Evolutionary conservation across 2,329 filamentous ascomycete genomes (phyloP), one percentile per base, ranked within the genome.

Genomic region (Ceratocystis destructans): DNA sequence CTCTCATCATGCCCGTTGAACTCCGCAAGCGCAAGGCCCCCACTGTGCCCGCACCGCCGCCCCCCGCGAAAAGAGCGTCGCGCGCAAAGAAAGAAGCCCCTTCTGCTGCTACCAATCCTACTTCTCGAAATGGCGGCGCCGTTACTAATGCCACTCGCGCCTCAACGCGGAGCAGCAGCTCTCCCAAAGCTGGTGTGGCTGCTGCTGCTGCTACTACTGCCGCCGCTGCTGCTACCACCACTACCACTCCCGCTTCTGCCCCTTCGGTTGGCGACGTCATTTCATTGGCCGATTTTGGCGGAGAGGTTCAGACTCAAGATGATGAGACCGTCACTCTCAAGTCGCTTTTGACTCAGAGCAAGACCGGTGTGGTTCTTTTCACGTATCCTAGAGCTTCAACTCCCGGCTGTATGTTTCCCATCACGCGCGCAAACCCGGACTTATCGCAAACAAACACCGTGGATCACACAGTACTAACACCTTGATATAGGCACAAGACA

Each of bases 381-480:
- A 96, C 92, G 41, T 97, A 97, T 74, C 94, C 94, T 68, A 95
- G 89, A 78, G 94, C 94, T 12, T 94, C 88, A 33, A 99, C 94
- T 25, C 90, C 90, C 46, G 93, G 93, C 69, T 97, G 93, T 96
- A 85, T 83, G 90, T 74, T 41, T 44, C 28, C 25, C 66, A 44
- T 50, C 37, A 20, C 25, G 15, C 25, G 48, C 48, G 20, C 48
- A 53, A 12, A 53, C 48, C 5, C 22, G 46, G 46, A 5, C 46
- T 6, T 10, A 22, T 20, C 46, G n/a, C 46, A 22, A 50, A n/a
- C 22, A 8, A 20, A 22, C 15, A 50, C 31, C 25, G 31, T 12
- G 7, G 7, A 61, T 1, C n/a, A 31, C 17, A n/a, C 4, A 7
- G 48, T 61, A 46, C 65, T 69, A 15, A 70, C 46, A 41, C 31